Evolutionary conservation across 192 early-diverging fungal species (phyloP), one percentile per base, ranked within the genome.

Genomic region (Podila horticola): DNA sequence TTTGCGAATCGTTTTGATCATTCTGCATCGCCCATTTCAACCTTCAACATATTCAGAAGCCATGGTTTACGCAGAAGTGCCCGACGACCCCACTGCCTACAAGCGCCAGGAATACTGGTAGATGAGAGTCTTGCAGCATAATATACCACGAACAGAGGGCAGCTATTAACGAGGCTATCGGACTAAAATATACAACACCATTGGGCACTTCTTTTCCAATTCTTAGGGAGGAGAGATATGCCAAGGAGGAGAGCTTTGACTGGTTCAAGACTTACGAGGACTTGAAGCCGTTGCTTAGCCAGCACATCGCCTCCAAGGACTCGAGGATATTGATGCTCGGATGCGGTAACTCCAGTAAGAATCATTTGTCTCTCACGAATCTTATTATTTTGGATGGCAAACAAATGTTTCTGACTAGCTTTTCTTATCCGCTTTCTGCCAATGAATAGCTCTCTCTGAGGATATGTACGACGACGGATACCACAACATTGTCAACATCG

Each of bases 261-360:
- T 97, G 96, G 95, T 95, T 95, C 83, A 95, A 94, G 82, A 93
- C 91, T 22, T 95, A 92, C 84, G 76, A 84, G 63, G 92, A 94
- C 34, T 72, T 95, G 58, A 86, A 91, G 66, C 88, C 89, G 57
- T 74, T 92, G 51, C 76, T 95, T 24, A 81, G 76, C 64, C 57
- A 84, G 72, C 66, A 85, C 33, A 86, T 94, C 45, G 77, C 76
- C 29, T 71, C 86, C 57, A 88, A 88, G 63, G 83, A 86, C 55
- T 83, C 86, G 22, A 84, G 83, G 51, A 91, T 97, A 58, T 79
- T 97, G 68, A 94, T 96, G 91, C 86, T 96, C 3, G 96, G 96
- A 20, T 94, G 94, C 66, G 95, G 96, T n/a, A 95, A 96, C 74
- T 92, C 91, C 33, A 91, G 85, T 88, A 82, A 34, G 74, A 26